These are phyloP conservation scores for Pleurotus citrinopileatus DNA, from an alignment of 768 basidiomycete species.

Conservation along the genomic window DNA sequence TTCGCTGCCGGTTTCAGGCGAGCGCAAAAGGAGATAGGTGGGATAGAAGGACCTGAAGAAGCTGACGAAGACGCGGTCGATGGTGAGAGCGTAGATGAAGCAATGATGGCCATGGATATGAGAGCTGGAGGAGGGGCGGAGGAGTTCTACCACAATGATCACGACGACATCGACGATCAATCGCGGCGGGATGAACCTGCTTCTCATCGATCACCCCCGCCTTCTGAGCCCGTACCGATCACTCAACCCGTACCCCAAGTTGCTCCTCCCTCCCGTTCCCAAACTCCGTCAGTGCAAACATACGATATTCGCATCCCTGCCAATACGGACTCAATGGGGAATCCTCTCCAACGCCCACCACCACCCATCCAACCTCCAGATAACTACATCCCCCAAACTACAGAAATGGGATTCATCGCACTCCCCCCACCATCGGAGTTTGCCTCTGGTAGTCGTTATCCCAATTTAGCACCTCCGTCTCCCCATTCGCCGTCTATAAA, in stretches of 20 bases:
- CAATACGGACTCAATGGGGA: background rate
- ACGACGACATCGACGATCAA: background rate
- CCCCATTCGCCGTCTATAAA: slow-evolving; percentile 1
- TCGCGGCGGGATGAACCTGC: background rate
- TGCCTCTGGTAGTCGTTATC: background rate
- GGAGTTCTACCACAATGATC: slow-evolving; percentile 3
- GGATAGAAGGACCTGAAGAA: no score
- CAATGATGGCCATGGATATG: slow-evolving; percentile 2
- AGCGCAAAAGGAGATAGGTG: background rate
- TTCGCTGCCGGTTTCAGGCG: slow-evolving; percentile 41
- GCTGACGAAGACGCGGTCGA: background rate
- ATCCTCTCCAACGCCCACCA: background rate
- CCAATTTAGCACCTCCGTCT: background rate
- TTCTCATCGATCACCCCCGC: background rate
- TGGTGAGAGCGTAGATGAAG: background rate
- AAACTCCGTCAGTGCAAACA: background rate
- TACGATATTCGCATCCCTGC: slow-evolving; percentile 4
- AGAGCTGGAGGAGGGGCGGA: background rate
- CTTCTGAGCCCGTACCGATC: slow-evolving; percentile 4
- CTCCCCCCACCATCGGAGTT: slow-evolving; percentile 4
- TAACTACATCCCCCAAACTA: slow-evolving; percentile 9
- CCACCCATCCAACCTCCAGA: slow-evolving; percentile 5
- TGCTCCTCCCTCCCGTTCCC: background rate
- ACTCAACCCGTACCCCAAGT: background rate
- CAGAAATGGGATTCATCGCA: background rate